A percentile compares a stretch with the other conserved stretches of the same genome.
Conservation (phyloP, 139 green algal genomes). For the Tetraselmis chui region DNA sequence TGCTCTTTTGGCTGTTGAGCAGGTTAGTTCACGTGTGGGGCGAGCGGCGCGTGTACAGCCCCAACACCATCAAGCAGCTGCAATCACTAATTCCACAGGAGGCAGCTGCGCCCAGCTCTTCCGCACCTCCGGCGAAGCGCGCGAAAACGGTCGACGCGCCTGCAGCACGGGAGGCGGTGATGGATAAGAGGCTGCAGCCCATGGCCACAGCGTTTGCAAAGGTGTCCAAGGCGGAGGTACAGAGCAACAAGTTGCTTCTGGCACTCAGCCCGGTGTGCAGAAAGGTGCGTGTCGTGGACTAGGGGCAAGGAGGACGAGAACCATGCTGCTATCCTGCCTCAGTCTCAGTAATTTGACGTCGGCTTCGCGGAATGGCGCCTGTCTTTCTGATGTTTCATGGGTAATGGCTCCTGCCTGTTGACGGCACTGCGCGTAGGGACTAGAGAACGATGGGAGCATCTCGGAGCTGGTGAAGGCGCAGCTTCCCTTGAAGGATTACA, state of each 20-base stretch:
- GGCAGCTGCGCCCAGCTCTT: background rate
- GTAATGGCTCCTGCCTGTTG: too few relatives aligned
- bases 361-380: too few relatives aligned
- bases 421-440: too few relatives aligned
- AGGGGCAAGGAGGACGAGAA: background rate
- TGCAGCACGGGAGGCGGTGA: background rate
- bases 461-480: background rate
- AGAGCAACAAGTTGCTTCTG: background rate
- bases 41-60: constrained; percentile 36
- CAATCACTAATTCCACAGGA: constrained; percentile 4
- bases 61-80: constrained; percentile 26
- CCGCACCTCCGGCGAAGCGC: background rate
- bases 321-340: background rate
- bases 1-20: constrained; percentile 12
- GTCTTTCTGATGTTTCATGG: too few relatives aligned
- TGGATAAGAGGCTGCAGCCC: constrained; percentile 1
- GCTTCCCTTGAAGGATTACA: background rate
- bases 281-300: constrained; percentile 9
- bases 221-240: background rate
- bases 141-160: background rate
- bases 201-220: background rate
- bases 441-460: background rate
- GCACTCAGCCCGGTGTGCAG: constrained; percentile 1
- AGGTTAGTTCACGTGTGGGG: constrained; percentile 31
- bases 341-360: too few relatives aligned